Evolutionary conservation across 176 grass and related monocot species (phyloP), one percentile per base, ranked within the genome.

Genomic region (Phyllostachys edulis): DNA sequence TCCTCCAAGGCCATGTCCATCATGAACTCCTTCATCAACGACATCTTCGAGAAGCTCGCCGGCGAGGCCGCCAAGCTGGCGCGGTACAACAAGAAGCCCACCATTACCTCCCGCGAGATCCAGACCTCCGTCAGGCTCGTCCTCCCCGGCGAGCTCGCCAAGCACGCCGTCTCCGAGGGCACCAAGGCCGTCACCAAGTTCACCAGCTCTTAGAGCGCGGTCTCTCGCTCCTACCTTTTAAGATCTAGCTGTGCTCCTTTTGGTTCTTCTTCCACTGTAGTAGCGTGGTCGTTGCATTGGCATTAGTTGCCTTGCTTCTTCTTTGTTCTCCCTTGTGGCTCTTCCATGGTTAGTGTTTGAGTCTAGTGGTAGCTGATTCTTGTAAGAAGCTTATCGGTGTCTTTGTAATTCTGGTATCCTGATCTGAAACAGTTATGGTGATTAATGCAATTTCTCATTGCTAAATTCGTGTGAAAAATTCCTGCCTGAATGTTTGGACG

Each of bases 21-120:
- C 2, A 34, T 34, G 32, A 34, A 34, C 85, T 94, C 89, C n/a
- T 97, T 94, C 76, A 95, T 95, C 86, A 95, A 95, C 75, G 93
- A 92, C 74, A 92, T 95, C 76, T 95, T 92, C 75, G 94, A 97
- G 92, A 97, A 97, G 88, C 78, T 97, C 8, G 90, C 88, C 40
- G 64, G 20, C 0, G 83, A 90, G 88, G 56, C 88, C 4, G 71
- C 77, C 63, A 89, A 89, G 77, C 88, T 89, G 23, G 69, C 77
- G 0, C 63, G 88, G 0, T 90, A 90, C 80, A 90, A 90, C 89
- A 90, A 90, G 90, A 91, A 88, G 82, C 88, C 91, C 29, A 90
- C 91, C 78, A 79, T 93, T 82, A 90, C 85, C 32, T 93, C 91
- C 16, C 73, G 91, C 10, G 91, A 93, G 91, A 90, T 93, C 77